A percentile compares a stretch with the other conserved stretches of the same genome.
Conservation (phyloP, 176 grass and related monocot species). For the Melocanna baccifera region DNA sequence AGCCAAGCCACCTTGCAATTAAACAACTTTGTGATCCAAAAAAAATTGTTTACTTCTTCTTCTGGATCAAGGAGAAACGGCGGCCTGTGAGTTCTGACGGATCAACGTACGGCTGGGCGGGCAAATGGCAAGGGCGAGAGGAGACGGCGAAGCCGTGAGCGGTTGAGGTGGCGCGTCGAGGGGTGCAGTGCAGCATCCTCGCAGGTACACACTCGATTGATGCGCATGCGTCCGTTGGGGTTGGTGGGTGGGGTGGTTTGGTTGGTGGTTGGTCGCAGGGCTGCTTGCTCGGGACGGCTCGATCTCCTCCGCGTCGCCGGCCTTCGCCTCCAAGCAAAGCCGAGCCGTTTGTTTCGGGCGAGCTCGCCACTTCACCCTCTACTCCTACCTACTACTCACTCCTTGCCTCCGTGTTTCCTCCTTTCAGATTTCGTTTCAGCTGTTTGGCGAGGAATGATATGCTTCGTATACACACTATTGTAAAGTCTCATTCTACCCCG, state of each 20-base stretch:
- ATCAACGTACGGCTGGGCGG: background rate
- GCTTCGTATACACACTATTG: background rate
- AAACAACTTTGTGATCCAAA: background rate
- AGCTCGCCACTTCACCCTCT: background rate
- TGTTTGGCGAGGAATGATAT: background rate
- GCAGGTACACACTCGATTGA: background rate
- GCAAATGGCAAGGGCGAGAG: background rate
- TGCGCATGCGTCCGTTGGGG: background rate
- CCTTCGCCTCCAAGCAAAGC: conserved; percentile 57
- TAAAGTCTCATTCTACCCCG: background rate
- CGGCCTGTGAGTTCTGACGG: background rate
- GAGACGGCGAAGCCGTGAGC: background rate
- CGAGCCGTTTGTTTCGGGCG: background rate
- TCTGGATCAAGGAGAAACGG: background rate
- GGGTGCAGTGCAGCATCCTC: background rate
- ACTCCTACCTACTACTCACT: background rate
- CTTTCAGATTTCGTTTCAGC: background rate
- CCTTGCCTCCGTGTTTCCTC: background rate
- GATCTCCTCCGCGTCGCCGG: conserved; percentile 16
- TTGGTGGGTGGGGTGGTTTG: conserved; percentile 27
- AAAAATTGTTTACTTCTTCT: background rate
- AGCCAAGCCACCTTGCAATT: background rate
- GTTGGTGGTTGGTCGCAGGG: conserved; percentile 36
- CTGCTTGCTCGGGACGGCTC: conserved; percentile 44
- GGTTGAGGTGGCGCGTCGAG: background rate